Base-by-base conservation (phyloP, 371 early-diverging fungal species). In the Rhizomucor pusillus region DNA sequence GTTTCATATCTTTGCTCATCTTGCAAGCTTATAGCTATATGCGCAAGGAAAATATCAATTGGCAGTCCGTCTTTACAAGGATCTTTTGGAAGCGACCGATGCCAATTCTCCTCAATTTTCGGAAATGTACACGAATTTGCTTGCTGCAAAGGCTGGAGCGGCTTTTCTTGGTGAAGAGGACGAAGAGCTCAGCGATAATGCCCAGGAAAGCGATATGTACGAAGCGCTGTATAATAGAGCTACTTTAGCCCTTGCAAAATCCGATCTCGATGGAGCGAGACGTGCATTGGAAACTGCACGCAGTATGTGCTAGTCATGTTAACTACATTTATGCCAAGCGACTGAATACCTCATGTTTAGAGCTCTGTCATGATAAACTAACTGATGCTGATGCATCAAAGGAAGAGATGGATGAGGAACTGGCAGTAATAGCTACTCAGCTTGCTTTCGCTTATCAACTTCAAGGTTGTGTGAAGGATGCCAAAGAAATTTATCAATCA, bases 211-310 rank as follows among this genome's bases (percentile, higher is more conserved):
- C 29, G 29, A 29, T 29, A 5, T 29, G 29, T 90, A 88, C 52
- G 90, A 90, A 65, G 67, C 85, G 23, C 74, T 79, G 39, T 89
- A 86, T 62, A 90, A 90, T 66, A 67, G 75, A 13, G 91, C 88
- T 5, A 86, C 87, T 57, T 63, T 76, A 6, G 70, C 71, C 51
- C 66, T 89, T 20, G 82, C 87, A 5, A 58, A 68, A 36, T 80
- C 80, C 2, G 71, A 88, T 16, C 56, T 75, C 47, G 63, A 59
- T 18, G 63, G 75, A 40, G 90, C 89, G 18, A 83, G 81, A 46
- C 56, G 69, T 43, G 69, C 83, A 35, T 64, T 88, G 24, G 69
- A 78, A 34, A 52, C 59, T 4, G 85, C 88, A 14, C 50, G 72
- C 54, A 77, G 88, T 86, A 84, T 61, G 69, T 53, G 23, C 5